Conservation (phyloP, 371 early-diverging fungal species). For the Zychaea mexicana region DNA sequence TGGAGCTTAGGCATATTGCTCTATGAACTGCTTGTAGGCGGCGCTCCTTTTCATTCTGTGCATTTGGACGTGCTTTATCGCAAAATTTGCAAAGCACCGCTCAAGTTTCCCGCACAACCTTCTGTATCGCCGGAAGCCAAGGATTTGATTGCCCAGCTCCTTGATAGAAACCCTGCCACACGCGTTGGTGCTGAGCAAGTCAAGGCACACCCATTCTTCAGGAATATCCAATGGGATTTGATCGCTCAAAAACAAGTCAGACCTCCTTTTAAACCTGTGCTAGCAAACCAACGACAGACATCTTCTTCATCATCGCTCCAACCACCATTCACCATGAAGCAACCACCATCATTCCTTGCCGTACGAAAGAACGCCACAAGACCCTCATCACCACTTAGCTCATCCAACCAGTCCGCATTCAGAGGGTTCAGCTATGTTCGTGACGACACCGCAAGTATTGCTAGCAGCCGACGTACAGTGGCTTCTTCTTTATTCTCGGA, state of each 20-base stretch:
- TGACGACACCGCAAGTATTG: conserved; percentile 19
- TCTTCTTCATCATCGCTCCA: conserved; percentile 5
- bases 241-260: conserved; percentile 59
- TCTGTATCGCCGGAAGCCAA: conserved; percentile 60
- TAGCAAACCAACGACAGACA: conserved; percentile 5
- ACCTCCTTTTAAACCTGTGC: conserved; percentile 54
- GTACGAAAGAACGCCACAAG: conserved; percentile 8
- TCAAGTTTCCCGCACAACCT: conserved; percentile 22
- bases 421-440: conserved; percentile 39
- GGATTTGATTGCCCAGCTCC: conserved; percentile 69
- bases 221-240: conserved; percentile 68
- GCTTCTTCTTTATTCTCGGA: conserved; percentile 19
- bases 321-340: conserved; percentile 11
- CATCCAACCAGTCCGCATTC: conserved; percentile 32
- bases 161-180: conserved; percentile 71
- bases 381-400: conserved; percentile 14
- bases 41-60: conserved; percentile 88
- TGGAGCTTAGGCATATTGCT: conserved; percentile 98
- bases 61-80: conserved; percentile 81
- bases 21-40: conserved; percentile 88
- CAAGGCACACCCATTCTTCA: conserved; percentile 79
- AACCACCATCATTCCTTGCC: conserved; percentile 14
- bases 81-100: conserved; percentile 68
- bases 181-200: conserved; percentile 70
- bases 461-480: conserved; percentile 19